phyloP scores from a whole-genome alignment of 371 early-diverging fungal genomes.

The Mortierella sp. region DNA sequence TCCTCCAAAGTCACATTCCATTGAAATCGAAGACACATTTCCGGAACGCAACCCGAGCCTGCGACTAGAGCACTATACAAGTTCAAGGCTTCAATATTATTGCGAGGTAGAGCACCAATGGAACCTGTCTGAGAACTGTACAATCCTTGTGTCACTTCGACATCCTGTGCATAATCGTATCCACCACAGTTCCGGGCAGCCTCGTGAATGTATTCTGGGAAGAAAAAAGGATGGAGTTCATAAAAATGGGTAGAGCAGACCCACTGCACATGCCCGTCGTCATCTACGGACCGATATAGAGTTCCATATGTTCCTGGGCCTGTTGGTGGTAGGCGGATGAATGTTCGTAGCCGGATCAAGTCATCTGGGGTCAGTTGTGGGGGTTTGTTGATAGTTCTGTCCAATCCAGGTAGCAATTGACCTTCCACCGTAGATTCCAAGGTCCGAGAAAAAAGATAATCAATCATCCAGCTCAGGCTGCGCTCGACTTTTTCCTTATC shows the following conservation, averaged over 20 bases:
- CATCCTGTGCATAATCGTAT: too few relatives aligned
- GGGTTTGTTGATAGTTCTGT: neutral
- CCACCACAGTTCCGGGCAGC: neutral
- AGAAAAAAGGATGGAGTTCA: slow-evolving; percentile 6
- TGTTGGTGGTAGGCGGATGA: neutral
- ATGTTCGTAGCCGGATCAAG: slow-evolving; percentile 5
- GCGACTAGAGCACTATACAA: slow-evolving; percentile 10
- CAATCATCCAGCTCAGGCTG: slow-evolving; percentile 1
- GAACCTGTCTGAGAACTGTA: neutral
- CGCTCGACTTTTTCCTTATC: neutral
- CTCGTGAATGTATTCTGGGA: slow-evolving; percentile 5
- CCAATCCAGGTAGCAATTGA: neutral
- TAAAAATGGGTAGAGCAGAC: slow-evolving; percentile 20
- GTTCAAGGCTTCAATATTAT: neutral
- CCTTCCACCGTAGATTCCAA: neutral
- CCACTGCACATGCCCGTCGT: slow-evolving; percentile 24
- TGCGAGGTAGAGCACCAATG: neutral
- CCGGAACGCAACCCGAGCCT: neutral
- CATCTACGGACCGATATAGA: slow-evolving; percentile 17
- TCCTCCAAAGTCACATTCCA: slow-evolving; percentile 19
- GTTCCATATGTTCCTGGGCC: slow-evolving; percentile 11
- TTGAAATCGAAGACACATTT: neutral
- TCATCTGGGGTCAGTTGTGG: slow-evolving; percentile 6
- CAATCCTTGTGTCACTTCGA: neutral
- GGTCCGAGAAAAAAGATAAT: neutral